Evolutionary conservation across 345 rosid species (phyloP).

Genomic region (Aethionema arabicum): DNA sequence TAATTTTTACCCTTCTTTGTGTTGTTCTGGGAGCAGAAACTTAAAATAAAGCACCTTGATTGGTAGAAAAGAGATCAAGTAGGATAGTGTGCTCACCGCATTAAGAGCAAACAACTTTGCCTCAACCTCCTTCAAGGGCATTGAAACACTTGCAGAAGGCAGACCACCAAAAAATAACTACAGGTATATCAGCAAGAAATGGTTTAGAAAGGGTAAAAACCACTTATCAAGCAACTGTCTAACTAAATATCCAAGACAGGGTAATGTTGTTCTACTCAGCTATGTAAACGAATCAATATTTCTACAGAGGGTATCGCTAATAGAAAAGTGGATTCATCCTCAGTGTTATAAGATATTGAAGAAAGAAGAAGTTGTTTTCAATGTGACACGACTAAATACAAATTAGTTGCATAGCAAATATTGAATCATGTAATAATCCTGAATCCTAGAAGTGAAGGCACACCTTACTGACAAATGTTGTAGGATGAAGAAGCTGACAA

Average conservation of each 20-base stretch:
- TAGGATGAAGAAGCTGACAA: conserved; percentile 75
- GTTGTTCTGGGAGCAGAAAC: conserved; percentile 18
- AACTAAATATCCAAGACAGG: conserved; percentile 11
- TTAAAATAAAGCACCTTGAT: conserved; percentile 13
- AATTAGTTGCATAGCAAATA: conserved; percentile 4
- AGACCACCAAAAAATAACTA: conserved; percentile 71
- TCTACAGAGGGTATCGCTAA: conserved; percentile 11
- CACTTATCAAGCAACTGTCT: conserved; percentile 22
- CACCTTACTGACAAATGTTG: conserved; percentile 74
- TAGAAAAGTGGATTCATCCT: conserved; percentile 2
- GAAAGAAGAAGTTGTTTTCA: conserved; percentile 12
- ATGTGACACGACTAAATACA: background rate
- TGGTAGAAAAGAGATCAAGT: conserved; percentile 24
- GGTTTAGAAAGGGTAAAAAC: conserved; percentile 1
- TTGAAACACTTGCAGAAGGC: conserved; percentile 52
- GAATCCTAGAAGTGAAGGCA: conserved; percentile 32
- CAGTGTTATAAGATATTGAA: conserved; percentile 5
- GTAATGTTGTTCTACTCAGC: background rate
- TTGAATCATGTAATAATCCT: conserved; percentile 1
- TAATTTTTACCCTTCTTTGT: conserved; percentile 5
- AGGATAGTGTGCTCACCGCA: conserved; percentile 54
- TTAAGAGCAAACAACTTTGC: conserved; percentile 73
- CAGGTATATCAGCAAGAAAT: conserved; percentile 27
- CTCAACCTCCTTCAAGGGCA: conserved; percentile 86
- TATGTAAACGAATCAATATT: background rate